Evolutionary conservation across 1,139 yeast species (phyloP), one percentile per base, ranked within the genome.

Genomic region (Debaryomycetaceae sp.): DNA sequence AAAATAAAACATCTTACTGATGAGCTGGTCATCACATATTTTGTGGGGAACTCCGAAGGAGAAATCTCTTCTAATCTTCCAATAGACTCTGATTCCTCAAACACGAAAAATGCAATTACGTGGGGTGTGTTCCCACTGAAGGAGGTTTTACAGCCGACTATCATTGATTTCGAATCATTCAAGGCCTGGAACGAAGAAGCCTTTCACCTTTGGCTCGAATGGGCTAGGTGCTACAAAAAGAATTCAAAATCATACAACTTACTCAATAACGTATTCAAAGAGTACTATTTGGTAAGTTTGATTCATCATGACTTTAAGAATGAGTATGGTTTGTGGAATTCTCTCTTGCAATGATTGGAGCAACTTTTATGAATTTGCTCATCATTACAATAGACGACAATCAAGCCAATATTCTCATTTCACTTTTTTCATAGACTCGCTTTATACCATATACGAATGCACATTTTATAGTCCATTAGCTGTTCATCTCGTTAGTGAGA

Each of bases 101-200:
- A 57, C 39, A 63, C 69, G 41, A 71, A 69, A 51, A 81, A 83
- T 51, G 96, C 94, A 17, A 94, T 92, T 7, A 92, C 98, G 0
- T 92, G 97, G 97, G 97, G 97, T 42, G 95, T 86, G 3, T 89
- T 91, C 69, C 95, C 95, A 2, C 84, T 83, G 62, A 77, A 87
- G 49, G 95, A 87, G 56, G 82, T 87, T 36, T 76, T 87, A 26
- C 96, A 88, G 59, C 87, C 96, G 2, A 89, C 98, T 0, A 83
- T 88, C 42, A 81, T 89, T 39, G 96, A 88, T 54, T 83, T 79
- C 50, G 95, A 88, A 52, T 86, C 96, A 3, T 89, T 89, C 66
- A 76, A 77, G 50, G 95, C 96, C 1, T 89, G 97, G 97, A 78
- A 83, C 48, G 96, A 91, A 54, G 98, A 92, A 59, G 95, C 96